Base-by-base conservation (phyloP, 768 basidiomycete species). In the Epithele typhae region DNA sequence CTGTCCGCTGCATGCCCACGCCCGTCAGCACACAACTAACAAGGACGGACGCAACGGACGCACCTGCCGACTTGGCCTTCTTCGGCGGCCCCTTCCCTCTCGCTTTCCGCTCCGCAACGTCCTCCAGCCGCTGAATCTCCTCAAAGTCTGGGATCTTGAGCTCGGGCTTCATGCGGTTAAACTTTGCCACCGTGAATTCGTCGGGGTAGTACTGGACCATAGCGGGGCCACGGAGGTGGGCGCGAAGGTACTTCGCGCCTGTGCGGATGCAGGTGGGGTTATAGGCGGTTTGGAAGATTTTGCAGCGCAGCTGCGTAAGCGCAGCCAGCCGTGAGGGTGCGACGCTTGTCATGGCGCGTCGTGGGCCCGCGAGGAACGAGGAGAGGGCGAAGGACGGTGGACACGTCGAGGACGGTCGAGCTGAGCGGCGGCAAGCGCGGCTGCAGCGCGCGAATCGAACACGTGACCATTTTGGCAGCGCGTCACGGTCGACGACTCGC, bases 181-280 rank as follows among this genome's bases (percentile, higher is more conserved):
- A 76, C 48, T 73, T 53, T 25, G 79, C 63, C 41, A 91, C 68
- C 50, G 78, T 72, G 48, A 87, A 57, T n/a, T 69, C 64, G 18
- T 68, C 62, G 0, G 87, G 87, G 67, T 94, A 93, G 70, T 97
- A 97, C 4, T 77, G 70, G 53, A 85, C 61, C 84, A 96, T 88
- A 22, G 90, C 77, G 0, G 92, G 92, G 0, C 94, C 95, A 0
- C 84, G 80, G 27, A 97, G 78, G 15, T 86, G 76, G 12, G 78
- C 74, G 17, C 86, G 82, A 37, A 97, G 81, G 69, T 95, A 92
- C 69, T 97, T 97, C 22, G 92, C 86, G 15, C 95, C 95, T 0
- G 88, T 93, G 15, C 94, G 83, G 12, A 80, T 62, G 22, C 78
- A 78, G 2, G 76, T 76, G 0, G 94, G 94, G 67, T 97, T 97